A percentile compares a stretch with the other conserved stretches of the same genome.
Conservation (phyloP, 192 early-diverging fungal species). For the Coemansia sp. region DNA sequence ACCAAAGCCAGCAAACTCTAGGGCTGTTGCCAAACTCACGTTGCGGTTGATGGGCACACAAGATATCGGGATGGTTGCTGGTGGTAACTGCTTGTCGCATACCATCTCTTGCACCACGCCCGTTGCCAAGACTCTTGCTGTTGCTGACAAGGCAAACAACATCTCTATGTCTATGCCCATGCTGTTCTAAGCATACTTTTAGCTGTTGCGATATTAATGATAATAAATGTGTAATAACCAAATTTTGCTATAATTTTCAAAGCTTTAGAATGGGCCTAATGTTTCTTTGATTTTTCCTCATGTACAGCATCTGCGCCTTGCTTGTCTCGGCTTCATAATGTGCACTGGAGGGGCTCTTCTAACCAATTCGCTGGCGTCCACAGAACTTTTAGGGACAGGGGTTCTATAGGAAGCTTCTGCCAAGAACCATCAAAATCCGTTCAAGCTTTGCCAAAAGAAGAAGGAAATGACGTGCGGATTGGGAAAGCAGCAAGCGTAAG, state of each 20-base stretch:
- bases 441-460: background rate
- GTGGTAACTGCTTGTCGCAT: background rate
- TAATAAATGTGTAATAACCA: no score
- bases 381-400: background rate
- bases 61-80: background rate
- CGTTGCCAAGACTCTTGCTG: background rate
- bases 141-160: background rate
- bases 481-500: no score
- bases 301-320: no score
- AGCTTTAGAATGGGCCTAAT: no score
- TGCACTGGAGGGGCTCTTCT: no score
- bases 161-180: background rate
- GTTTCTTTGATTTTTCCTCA: no score
- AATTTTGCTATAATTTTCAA: no score
- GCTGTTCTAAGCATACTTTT: background rate
- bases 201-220: no score
- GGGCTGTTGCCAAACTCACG: constrained; percentile 41
- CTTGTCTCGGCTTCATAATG: no score
- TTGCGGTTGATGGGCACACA: constrained; percentile 25
- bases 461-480: background rate
- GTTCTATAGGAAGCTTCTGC: background rate
- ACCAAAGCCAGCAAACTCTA: background rate
- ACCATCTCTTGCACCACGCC: background rate
- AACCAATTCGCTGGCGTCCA: background rate
- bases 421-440: background rate